phyloP scores from a whole-genome alignment of 495 filamentous ascomycete genomes.

The Aspergillus avenaceus region DNA sequence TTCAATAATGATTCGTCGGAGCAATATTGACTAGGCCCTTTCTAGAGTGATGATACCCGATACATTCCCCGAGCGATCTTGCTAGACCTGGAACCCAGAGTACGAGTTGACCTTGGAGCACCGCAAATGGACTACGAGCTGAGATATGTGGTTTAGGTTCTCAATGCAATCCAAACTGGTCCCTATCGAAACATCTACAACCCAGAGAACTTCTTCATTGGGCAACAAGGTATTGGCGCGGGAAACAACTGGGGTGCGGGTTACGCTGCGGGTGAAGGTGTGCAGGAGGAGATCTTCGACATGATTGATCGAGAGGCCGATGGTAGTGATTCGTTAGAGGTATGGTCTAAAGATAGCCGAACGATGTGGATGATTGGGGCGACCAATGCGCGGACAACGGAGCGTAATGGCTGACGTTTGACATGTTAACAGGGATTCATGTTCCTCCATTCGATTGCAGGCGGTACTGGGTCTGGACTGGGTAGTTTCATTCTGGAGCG shows the following conservation, averaged over 20 bases:
- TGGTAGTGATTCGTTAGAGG: slow-evolving; percentile 93
- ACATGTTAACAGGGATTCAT: slow-evolving; percentile 71
- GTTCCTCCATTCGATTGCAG: slow-evolving; percentile 96
- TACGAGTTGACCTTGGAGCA: slow-evolving; percentile 33
- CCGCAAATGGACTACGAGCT: slow-evolving; percentile 5
- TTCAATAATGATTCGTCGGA: neutral
- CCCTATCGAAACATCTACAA: slow-evolving; percentile 98
- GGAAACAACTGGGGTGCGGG: slow-evolving; percentile 98
- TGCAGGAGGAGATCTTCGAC: slow-evolving; percentile 96
- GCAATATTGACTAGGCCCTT: slow-evolving; percentile 1
- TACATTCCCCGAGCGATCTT: slow-evolving; percentile 97
- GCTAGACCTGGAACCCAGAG: slow-evolving; percentile 89
- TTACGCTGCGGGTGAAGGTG: slow-evolving; percentile 83
- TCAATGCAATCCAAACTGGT: slow-evolving; percentile 86
- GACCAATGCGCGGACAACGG: too few relatives aligned
- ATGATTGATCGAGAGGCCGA: slow-evolving; percentile 99
- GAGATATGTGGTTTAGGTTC: slow-evolving; percentile 53
- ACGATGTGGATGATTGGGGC: neutral
- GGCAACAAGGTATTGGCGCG: slow-evolving; percentile 85
- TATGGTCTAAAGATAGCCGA: slow-evolving; percentile 23
- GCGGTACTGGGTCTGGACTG: slow-evolving; percentile 90
- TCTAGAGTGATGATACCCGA: slow-evolving; percentile 84
- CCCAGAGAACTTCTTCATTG: slow-evolving; percentile 96
- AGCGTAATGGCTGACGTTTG: neutral
- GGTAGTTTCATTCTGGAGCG: slow-evolving; percentile 94